Percentiles rank a stretch among this genome's conserved stretches.
phyloP scores from a whole-genome alignment of 768 basidiomycete species.

The Amanita exitialis region DNA sequence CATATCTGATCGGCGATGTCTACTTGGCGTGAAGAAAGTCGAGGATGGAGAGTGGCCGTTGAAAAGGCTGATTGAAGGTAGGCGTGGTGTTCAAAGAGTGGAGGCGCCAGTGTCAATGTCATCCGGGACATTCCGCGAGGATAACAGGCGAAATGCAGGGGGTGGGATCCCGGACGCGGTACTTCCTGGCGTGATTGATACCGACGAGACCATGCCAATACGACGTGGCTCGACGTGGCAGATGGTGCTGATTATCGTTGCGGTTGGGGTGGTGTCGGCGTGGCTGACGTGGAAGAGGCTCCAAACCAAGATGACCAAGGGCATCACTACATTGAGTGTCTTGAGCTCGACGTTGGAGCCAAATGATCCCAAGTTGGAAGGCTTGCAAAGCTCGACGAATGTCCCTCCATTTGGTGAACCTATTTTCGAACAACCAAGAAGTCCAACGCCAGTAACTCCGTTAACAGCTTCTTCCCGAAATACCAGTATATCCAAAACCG shows the following conservation, averaged over 20 bases:
- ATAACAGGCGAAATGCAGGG: constrained; percentile 4
- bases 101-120: not conserved
- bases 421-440: not conserved
- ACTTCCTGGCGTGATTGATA: constrained; percentile 4
- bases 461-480: not conserved
- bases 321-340: constrained; percentile 2
- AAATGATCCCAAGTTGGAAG: not conserved
- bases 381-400: not conserved
- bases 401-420: not conserved
- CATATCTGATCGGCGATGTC: constrained; percentile 2
- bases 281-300: constrained; percentile 10
- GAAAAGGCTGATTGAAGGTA: constrained; percentile 8
- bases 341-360: not conserved
- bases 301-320: constrained; percentile 1
- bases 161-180: constrained; percentile 6
- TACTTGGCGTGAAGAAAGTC: constrained; percentile 7
- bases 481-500: not conserved
- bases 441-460: not conserved
- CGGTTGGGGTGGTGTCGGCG: constrained; percentile 10
- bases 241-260: constrained; percentile 4
- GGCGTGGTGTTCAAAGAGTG: not conserved
- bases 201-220: not conserved
- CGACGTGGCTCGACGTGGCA: constrained; percentile 7
- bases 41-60: constrained; percentile 7
- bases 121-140: not conserved